A percentile compares a stretch with the other conserved stretches of the same genome.
Conservation (phyloP, 2,329 filamentous ascomycete genomes). For the Pseudopyrenochaeta lycopersici region DNA sequence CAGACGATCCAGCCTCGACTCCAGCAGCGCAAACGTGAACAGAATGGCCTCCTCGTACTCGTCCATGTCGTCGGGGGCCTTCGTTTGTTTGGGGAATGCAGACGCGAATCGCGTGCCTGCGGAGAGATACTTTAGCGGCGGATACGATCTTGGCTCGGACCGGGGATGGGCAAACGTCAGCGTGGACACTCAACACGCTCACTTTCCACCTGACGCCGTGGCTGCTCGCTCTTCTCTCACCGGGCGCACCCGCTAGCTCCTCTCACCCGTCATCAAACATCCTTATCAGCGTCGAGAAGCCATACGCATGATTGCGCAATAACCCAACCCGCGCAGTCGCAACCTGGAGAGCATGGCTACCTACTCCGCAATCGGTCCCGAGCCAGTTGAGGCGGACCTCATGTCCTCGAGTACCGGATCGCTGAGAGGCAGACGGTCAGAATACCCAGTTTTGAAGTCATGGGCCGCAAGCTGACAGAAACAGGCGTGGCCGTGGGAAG, state of each 20-base stretch:
- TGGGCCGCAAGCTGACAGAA: constrained; percentile 27
- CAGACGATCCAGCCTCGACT: constrained; percentile 55
- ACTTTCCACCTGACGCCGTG: constrained; percentile 4
- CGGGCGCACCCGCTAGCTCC: constrained; percentile 1
- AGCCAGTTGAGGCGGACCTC: constrained; percentile 49
- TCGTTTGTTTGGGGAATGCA: constrained; percentile 19
- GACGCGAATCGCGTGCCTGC: constrained; percentile 28
- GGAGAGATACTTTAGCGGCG: constrained; percentile 24
- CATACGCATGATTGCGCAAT: constrained; percentile 39
- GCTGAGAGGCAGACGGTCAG: constrained; percentile 48
- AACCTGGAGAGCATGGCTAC: constrained; percentile 52
- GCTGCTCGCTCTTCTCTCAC: background rate
- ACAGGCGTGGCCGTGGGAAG: constrained; percentile 67
- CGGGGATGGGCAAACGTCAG: constrained; percentile 15
- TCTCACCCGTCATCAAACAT: background rate
- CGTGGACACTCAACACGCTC: constrained; percentile 8
- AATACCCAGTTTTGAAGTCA: background rate
- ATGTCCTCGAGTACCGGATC: constrained; percentile 54
- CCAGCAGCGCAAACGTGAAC: constrained; percentile 55
- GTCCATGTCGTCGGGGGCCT: constrained; percentile 37
- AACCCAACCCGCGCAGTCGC: constrained; percentile 19
- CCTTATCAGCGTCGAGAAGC: background rate
- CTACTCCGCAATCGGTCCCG: constrained; percentile 56
- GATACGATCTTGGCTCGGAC: constrained; percentile 5
- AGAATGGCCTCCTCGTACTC: constrained; percentile 51